Evolutionary conservation across 176 grass and related monocot species (phyloP).

Genomic region (Typha latifolia): DNA sequence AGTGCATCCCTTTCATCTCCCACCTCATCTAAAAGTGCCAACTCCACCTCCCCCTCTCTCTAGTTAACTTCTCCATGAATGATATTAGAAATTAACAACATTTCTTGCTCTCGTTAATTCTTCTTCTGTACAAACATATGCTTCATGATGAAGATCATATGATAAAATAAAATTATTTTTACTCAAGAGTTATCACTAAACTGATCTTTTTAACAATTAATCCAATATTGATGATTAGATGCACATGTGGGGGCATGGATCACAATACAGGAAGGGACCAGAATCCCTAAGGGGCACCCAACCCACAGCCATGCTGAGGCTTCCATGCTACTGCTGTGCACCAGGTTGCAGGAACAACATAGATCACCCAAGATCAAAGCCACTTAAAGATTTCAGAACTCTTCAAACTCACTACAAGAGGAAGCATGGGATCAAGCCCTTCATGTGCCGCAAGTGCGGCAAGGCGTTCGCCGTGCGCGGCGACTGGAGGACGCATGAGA

Average conservation of each 20-base stretch:
- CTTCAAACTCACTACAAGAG: slow-evolving; percentile 88
- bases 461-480: slow-evolving; percentile 88
- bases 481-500: slow-evolving; percentile 92
- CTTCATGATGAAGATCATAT: background rate
- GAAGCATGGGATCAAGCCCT: slow-evolving; percentile 91
- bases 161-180: background rate
- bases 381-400: slow-evolving; percentile 80
- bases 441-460: slow-evolving; percentile 96
- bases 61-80: background rate
- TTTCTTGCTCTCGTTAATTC: background rate
- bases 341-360: slow-evolving; percentile 75
- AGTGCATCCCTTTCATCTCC: background rate
- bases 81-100: background rate
- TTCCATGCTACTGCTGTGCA: slow-evolving; percentile 90
- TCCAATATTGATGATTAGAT: slow-evolving; percentile 25
- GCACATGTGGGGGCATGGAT: slow-evolving; percentile 89
- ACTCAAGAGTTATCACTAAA: background rate
- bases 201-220: background rate
- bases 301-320: slow-evolving; percentile 78
- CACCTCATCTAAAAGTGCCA: background rate
- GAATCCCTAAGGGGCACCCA: slow-evolving; percentile 68
- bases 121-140: background rate
- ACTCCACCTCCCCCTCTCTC: background rate
- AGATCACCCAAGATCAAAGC: slow-evolving; percentile 64
- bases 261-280: slow-evolving; percentile 75